Evolutionary conservation across 495 filamentous ascomycete genomes (phyloP).

Genomic region (Aspergillus olivimuriae): DNA sequence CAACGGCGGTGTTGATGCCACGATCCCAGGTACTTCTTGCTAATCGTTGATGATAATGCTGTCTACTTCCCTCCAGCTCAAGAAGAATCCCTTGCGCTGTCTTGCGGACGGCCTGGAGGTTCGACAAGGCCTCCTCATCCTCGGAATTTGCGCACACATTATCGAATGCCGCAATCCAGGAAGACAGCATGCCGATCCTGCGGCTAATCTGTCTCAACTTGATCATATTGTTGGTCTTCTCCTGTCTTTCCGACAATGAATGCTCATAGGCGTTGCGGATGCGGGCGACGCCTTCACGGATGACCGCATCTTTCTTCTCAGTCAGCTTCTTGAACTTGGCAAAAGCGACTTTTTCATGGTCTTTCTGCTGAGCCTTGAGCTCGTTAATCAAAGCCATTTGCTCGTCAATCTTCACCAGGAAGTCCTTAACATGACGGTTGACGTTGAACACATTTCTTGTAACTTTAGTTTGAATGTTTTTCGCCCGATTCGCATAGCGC

Average conservation of each 20-base stretch:
- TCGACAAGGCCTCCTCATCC: slow-evolving; percentile 56
- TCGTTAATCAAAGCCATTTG: slow-evolving; percentile 92
- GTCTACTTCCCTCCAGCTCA: slow-evolving; percentile 82
- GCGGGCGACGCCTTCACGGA: slow-evolving; percentile 75
- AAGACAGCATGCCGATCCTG: slow-evolving; percentile 72
- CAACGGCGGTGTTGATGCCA: slow-evolving; percentile 76
- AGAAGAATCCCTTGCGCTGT: slow-evolving; percentile 79
- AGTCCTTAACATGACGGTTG: slow-evolving; percentile 98
- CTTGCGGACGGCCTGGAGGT: slow-evolving; percentile 71
- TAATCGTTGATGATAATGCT: slow-evolving; percentile 80
- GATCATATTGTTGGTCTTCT: slow-evolving; percentile 73
- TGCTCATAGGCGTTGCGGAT: slow-evolving; percentile 83
- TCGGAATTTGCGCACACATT: slow-evolving; percentile 66
- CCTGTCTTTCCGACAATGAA: slow-evolving; percentile 67
- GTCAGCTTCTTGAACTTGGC: slow-evolving; percentile 82
- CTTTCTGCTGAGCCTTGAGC: slow-evolving; percentile 84
- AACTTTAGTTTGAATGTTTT: slow-evolving; percentile 99
- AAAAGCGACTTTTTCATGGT: slow-evolving; percentile 80
- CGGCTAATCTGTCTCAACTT: slow-evolving; percentile 78
- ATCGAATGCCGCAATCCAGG: slow-evolving; percentile 93
- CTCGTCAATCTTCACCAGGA: slow-evolving; percentile 95
- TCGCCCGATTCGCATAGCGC: slow-evolving; percentile 94
- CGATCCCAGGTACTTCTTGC: slow-evolving; percentile 80
- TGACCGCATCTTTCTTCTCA: slow-evolving; percentile 71
- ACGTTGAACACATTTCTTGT: slow-evolving; percentile 98